Evolutionary conservation across 805 yeast species (phyloP).

Genomic region (Candida incommunis): DNA sequence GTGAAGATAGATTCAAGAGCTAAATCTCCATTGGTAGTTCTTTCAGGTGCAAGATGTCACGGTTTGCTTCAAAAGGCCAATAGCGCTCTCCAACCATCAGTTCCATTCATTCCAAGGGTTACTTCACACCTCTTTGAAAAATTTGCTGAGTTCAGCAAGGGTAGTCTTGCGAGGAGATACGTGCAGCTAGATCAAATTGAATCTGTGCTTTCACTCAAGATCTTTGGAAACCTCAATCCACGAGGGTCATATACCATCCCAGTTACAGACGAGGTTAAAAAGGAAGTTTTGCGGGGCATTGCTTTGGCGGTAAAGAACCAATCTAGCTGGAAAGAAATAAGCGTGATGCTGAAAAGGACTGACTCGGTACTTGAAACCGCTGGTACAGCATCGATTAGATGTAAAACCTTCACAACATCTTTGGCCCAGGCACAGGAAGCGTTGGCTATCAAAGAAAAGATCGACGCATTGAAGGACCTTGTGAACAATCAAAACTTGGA

Average conservation of each 20-base stretch:
- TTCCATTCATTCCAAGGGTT: neutral
- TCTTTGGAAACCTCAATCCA: neutral
- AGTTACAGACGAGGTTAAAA: neutral
- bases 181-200: neutral
- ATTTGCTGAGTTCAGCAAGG: neutral
- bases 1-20: neutral
- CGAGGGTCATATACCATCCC: neutral
- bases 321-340: neutral
- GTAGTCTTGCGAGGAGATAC: neutral
- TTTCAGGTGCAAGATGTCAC: neutral
- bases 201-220: neutral
- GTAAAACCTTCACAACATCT: neutral
- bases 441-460: neutral
- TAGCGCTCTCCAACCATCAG: neutral
- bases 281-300: neutral
- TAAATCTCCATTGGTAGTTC: neutral
- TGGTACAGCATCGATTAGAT: neutral
- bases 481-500: conserved; percentile 83
- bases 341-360: neutral
- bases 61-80: neutral
- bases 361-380: neutral
- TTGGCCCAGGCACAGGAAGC: neutral
- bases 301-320: neutral
- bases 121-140: neutral
- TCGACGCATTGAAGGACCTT: conserved; percentile 21